A percentile compares a stretch with the other conserved stretches of the same genome.
Evolutionary conservation across 176 grass and related monocot species (phyloP).

Genomic region (Neostapfia colusana): DNA sequence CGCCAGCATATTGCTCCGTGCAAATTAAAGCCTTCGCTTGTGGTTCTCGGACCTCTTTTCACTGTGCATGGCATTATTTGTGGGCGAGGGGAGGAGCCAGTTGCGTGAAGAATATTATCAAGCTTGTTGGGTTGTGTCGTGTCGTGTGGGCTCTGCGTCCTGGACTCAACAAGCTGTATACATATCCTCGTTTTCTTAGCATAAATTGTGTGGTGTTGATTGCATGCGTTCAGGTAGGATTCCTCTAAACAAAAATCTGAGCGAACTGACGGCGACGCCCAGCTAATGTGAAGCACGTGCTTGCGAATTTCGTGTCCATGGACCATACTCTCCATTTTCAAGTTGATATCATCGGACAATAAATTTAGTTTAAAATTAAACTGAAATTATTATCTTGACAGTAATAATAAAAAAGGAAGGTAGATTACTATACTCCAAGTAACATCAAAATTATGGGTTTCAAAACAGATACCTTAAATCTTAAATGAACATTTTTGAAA

Average conservation of each 20-base stretch:
- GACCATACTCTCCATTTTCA: no score
- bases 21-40: neutral
- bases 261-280: neutral
- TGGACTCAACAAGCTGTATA: neutral
- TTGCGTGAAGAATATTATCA: neutral
- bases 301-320: neutral
- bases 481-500: no score
- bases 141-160: no score
- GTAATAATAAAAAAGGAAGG: no score
- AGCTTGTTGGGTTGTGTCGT: neutral
- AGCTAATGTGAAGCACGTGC: neutral
- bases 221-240: neutral
- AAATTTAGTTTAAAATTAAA: no score
- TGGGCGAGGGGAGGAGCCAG: neutral
- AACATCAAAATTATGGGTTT: no score
- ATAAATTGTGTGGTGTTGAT: neutral
- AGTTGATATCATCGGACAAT: no score
- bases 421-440: no score
- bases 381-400: no score
- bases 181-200: neutral
- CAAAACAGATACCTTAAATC: no score
- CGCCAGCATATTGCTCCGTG: neutral
- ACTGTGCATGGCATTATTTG: neutral
- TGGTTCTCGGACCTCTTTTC: slow-evolving; percentile 5
- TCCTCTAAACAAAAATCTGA: neutral